Base-by-base conservation (phyloP, 176 grass and related monocot genomes). In the Oropetium thomaeum region DNA sequence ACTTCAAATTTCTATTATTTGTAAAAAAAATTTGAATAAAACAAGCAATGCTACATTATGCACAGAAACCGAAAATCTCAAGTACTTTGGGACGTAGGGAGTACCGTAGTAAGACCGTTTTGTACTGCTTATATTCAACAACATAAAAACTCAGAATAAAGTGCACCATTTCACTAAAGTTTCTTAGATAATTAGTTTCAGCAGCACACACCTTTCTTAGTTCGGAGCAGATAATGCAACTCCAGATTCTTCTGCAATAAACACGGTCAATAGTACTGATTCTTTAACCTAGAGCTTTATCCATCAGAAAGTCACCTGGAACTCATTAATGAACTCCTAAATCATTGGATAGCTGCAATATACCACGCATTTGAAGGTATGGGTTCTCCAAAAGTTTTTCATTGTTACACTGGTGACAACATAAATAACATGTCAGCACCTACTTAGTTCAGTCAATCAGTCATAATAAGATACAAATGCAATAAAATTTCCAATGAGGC, bases 311-410 rank as follows among this genome's bases (percentile, higher is more conserved):
- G 51, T 25, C 40, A 75, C 43, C 67, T 47, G 2, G 11, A n/a
- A 71, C 32, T 71, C 47, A 67, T 83, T 75, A 92, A 58, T 92
- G 84, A 39, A 82, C 86, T 75, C 96, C 92, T 74, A 92, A 85
- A 74, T 90, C 96, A 82, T 93, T 92, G 73, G 87, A 92, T 25
- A 99, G 81, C 72, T 88, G 96, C 70, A 95, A 76, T 85, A 99
- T 92, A 30, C 96, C 96, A 58, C 87, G 89, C 92, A 99, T 99
- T 84, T 99, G 96, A 80, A 99, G 89, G 82, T 99, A 99, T 41
- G 96, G 96, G 57, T 99, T 99, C 82, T 99, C 96, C 87, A 99
- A 74, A 79, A 99, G 92, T 81, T 99, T 99, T 79, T 96, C 96
- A 62, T 99, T 99, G 83, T 99, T 96, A 84, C 92, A 90, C 96